Percentiles rank a stretch among this genome's conserved stretches.
These are phyloP conservation scores for Beta macrorhiza DNA, from an alignment of 179 eudicot species.

Conservation along the genomic window DNA sequence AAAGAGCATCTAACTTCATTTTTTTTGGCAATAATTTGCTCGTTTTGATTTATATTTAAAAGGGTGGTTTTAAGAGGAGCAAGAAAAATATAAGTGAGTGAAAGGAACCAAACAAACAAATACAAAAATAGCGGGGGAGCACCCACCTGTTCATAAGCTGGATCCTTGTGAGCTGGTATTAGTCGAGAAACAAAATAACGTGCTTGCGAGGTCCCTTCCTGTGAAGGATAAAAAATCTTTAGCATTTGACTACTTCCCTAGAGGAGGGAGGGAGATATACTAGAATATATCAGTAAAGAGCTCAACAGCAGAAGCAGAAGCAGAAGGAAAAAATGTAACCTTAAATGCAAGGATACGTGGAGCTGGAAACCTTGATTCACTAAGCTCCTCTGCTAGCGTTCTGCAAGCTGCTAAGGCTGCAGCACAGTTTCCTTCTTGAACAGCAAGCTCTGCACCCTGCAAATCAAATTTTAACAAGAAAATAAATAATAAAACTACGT, in stretches of 20 bases:
- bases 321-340: conserved; percentile 38
- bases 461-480: conserved; percentile 16
- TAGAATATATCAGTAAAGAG: background rate
- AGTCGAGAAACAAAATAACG: conserved; percentile 87
- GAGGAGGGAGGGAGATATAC: background rate
- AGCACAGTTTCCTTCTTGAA: conserved; percentile 82
- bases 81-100: background rate
- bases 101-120: background rate
- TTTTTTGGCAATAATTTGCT: too few relatives aligned
- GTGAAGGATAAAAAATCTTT: conserved; percentile 23
- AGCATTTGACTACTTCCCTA: background rate
- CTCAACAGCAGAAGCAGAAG: background rate
- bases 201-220: conserved; percentile 98
- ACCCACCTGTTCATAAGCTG: conserved; percentile 89
- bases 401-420: conserved; percentile 98
- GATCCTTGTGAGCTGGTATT: conserved; percentile 97
- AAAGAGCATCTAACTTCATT: background rate
- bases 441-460: conserved; percentile 90
- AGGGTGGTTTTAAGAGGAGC: background rate
- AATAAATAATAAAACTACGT: background rate
- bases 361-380: conserved; percentile 93
- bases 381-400: conserved; percentile 96
- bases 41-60: too few relatives aligned
- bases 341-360: conserved; percentile 95
- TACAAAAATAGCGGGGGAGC: background rate